Percentiles rank a stretch among this genome's conserved stretches.
Evolutionary conservation across 2,329 filamentous ascomycete species (phyloP).

Genomic region (Epichloe elymi): DNA sequence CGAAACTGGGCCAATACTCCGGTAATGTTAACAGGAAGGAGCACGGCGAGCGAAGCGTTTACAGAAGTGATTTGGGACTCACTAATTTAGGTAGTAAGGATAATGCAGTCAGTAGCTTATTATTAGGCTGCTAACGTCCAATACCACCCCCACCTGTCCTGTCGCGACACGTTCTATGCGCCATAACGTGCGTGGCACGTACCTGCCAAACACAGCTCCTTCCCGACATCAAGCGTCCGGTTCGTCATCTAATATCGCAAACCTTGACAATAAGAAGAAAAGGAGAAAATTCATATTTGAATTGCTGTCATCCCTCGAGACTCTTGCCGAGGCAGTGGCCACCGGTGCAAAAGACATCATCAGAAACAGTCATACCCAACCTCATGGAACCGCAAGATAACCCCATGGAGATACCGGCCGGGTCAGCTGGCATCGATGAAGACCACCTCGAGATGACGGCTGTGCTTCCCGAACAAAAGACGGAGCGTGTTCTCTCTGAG

Average conservation of each 20-base stretch:
- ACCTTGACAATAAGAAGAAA: not conserved
- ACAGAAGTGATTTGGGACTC: too few relatives aligned
- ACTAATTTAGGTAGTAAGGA: too few relatives aligned
- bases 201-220: not conserved
- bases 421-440: conserved; percentile 1
- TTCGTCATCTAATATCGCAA: not conserved
- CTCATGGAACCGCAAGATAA: conserved; percentile 9
- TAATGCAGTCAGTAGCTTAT: too few relatives aligned
- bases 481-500: conserved; percentile 1
- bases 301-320: not conserved
- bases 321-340: not conserved
- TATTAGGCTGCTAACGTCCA: too few relatives aligned
- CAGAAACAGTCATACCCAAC: not conserved
- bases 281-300: too few relatives aligned
- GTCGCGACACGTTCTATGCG: not conserved
- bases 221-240: not conserved
- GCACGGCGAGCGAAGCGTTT: too few relatives aligned
- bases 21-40: too few relatives aligned
- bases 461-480: conserved; percentile 1
- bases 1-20: too few relatives aligned
- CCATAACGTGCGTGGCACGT: conserved; percentile 2
- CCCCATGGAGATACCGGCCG: conserved; percentile 3
- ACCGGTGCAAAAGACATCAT: not conserved
- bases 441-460: conserved; percentile 4
- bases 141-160: too few relatives aligned